Evolutionary conservation across 2,329 filamentous ascomycete species (phyloP).

Genomic region (Fusarium euwallaceae): DNA sequence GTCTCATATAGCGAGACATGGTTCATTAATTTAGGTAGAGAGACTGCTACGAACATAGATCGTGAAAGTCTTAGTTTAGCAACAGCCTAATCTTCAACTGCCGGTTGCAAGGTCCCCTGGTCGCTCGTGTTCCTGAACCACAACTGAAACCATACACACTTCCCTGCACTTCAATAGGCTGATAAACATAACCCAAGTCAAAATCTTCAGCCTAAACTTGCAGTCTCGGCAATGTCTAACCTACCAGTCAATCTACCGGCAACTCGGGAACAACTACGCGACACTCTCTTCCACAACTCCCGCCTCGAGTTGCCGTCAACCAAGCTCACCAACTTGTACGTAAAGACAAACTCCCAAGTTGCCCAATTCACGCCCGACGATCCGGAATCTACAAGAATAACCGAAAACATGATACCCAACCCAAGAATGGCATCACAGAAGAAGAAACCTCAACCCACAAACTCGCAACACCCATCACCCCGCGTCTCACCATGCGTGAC

Average conservation of each 20-base stretch:
- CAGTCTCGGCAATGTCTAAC: neutral
- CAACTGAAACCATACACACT: neutral
- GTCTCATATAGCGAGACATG: neutral
- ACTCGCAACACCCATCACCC: neutral
- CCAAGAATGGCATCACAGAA: conserved; percentile 12
- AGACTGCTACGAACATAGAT: too few species aligned
- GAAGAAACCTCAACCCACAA: neutral
- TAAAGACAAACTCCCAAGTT: neutral
- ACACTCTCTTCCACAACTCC: neutral
- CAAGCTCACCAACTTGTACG: neutral
- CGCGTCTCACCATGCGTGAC: neutral
- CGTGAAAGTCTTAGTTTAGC: neutral
- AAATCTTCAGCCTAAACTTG: neutral
- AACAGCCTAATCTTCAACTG: neutral
- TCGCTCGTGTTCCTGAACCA: neutral
- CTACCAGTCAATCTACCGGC: neutral
- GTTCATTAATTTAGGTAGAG: neutral
- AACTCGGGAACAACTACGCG: neutral
- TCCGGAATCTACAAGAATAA: neutral
- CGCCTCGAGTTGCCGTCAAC: neutral
- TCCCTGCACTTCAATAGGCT: neutral
- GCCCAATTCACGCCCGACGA: neutral
- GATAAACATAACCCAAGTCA: neutral
- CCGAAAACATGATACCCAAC: neutral
- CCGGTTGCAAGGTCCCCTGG: neutral